phyloP scores from a whole-genome alignment of 306 rosid genomes.

The Albizia julibrissin region DNA sequence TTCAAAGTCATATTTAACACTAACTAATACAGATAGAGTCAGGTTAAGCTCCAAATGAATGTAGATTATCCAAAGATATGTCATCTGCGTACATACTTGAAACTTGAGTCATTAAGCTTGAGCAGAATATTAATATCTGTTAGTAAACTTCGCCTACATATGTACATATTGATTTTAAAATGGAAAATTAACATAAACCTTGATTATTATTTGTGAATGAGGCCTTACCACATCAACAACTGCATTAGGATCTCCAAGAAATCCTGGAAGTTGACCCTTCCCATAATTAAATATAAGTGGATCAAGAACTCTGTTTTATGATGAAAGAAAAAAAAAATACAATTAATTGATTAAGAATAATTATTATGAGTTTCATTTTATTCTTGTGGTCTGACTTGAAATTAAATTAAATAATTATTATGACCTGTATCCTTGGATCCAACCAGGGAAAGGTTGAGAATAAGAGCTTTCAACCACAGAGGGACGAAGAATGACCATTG shows the following conservation, averaged over 20 bases:
- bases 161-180: not conserved
- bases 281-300: constrained; percentile 55
- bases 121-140: no score
- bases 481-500: constrained; percentile 52
- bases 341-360: not conserved
- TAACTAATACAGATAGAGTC: no score
- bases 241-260: constrained; percentile 47
- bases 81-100: no score
- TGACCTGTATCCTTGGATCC: constrained; percentile 58
- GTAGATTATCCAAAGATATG: no score
- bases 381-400: not conserved
- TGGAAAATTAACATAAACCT: not conserved
- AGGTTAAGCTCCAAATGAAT: no score
- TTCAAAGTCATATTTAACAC: no score
- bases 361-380: not conserved
- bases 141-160: no score
- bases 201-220: not conserved
- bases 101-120: no score
- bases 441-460: constrained; percentile 58
- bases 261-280: constrained; percentile 53
- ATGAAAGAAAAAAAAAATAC: not conserved
- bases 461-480: constrained; percentile 53
- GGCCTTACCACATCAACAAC: constrained; percentile 46
- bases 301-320: constrained; percentile 49
- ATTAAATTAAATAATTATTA: not conserved